These are phyloP conservation scores for Chenopodium quinoa DNA, from an alignment of 148 eudicot species.

Conservation along the genomic window DNA sequence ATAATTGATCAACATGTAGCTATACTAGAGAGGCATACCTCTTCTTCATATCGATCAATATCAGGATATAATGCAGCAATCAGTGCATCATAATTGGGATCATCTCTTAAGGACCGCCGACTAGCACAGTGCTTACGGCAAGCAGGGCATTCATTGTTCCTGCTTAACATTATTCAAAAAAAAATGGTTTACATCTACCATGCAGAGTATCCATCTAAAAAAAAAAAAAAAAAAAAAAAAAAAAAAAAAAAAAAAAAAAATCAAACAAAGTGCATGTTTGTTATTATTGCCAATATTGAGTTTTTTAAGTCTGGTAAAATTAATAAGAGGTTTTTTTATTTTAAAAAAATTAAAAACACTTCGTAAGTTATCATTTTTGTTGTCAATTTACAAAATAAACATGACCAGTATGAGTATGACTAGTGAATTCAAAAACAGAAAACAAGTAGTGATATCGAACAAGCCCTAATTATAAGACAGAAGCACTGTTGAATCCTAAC, in stretches of 20 bases:
- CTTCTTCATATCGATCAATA: slow-evolving; percentile 75
- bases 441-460: background rate
- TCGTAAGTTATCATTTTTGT: background rate
- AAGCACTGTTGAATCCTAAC: background rate
- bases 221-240: too few relatives aligned
- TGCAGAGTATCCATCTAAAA: too few relatives aligned
- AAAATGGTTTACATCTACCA: slow-evolving; percentile 8
- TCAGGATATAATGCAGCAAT: slow-evolving; percentile 71
- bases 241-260: too few relatives aligned
- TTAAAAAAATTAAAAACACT: too few relatives aligned
- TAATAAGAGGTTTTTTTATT: too few relatives aligned
- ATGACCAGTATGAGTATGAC: background rate
- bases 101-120: slow-evolving; percentile 83
- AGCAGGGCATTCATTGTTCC: slow-evolving; percentile 89
- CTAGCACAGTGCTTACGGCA: slow-evolving; percentile 91
- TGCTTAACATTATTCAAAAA: slow-evolving; percentile 28
- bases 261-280: background rate
- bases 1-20: background rate
- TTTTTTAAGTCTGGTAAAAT: too few relatives aligned
- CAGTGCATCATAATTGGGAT: slow-evolving; percentile 73
- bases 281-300: background rate
- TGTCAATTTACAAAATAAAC: background rate
- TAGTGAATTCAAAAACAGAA: background rate
- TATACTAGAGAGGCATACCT: slow-evolving; percentile 46
- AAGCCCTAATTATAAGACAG: background rate